Evolutionary conservation across 176 grass and related monocot species (phyloP), one percentile per base, ranked within the genome.

Genomic region (Oryza brachyantha): DNA sequence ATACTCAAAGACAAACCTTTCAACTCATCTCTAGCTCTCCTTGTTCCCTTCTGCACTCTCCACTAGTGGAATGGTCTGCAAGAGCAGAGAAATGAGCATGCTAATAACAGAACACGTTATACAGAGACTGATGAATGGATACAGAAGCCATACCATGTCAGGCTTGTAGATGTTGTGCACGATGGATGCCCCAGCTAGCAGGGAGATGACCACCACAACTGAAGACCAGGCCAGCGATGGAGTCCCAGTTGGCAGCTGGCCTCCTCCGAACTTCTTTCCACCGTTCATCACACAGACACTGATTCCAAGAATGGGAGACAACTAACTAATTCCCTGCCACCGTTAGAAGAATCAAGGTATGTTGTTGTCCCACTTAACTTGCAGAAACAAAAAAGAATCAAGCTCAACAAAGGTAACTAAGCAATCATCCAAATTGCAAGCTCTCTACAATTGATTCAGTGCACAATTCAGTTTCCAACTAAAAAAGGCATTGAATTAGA

Each of bases 111-210:
- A 0, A 11, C 10, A 27, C 3, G 43, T 8, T 24, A 70, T 57
- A 68, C 45, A 80, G 8, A 13, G 19, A 1, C 12, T 21, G 22
- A 7, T 1, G 9, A 9, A 16, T 7, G 25, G 27, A 8, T 7
- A 26, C 4, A 42, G 11, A 0, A 22, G 1, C 28, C 57, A 12
- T 17, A 92, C 90, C 83, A 92, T 83, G 43, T 90, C 29, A 5
- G 87, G 89, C 64, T 90, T 90, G 72, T 81, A 93, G 57, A 93
- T 84, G 70, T 86, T 86, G 79, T 90, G 84, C 11, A 90, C 77
- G 27, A 84, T 62, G 66, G 84, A 81, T 8, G 91, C 87, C 0
- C 87, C 80, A 9, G 60, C 59, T 17, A 90, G 79, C 54, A 88
- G 90, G 48, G 90, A 96, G 16, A 39, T 61, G 32, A 93, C 87